Conservation (phyloP, 495 filamentous ascomycete species). For the Neurospora intermedia region DNA sequence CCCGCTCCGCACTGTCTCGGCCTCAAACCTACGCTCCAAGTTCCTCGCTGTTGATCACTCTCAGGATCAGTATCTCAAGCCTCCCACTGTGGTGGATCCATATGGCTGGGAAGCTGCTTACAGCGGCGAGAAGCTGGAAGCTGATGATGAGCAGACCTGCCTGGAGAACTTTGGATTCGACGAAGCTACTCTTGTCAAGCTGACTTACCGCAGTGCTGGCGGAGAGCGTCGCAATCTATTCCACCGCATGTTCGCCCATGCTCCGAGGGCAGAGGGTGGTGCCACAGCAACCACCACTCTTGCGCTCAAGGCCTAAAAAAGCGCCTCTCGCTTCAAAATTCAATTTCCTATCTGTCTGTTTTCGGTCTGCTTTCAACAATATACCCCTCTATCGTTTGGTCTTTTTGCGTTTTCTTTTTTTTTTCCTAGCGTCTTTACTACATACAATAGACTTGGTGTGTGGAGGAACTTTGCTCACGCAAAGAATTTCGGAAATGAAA, state of each 20-base stretch:
- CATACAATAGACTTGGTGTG: background rate
- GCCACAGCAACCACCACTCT: background rate
- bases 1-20: conserved; percentile 24
- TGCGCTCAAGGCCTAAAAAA: background rate
- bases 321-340: background rate
- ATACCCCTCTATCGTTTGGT: background rate
- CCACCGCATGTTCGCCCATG: conserved; percentile 31
- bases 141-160: conserved; percentile 14
- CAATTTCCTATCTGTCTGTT: background rate
- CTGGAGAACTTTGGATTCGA: background rate
- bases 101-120: conserved; percentile 39
- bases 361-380: background rate
- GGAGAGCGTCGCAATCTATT: conserved; percentile 30
- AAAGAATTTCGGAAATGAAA: background rate
- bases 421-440: background rate
- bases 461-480: background rate
- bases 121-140: conserved; percentile 17
- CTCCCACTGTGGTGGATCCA: conserved; percentile 25
- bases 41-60: conserved; percentile 3
- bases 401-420: background rate
- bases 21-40: conserved; percentile 32
- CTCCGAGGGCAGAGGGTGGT: conserved; percentile 3
- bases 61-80: conserved; percentile 9
- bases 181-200: background rate
- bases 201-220: conserved; percentile 17